Conservation (phyloP, 1,139 yeast species). For the Candida freyschussii region DNA sequence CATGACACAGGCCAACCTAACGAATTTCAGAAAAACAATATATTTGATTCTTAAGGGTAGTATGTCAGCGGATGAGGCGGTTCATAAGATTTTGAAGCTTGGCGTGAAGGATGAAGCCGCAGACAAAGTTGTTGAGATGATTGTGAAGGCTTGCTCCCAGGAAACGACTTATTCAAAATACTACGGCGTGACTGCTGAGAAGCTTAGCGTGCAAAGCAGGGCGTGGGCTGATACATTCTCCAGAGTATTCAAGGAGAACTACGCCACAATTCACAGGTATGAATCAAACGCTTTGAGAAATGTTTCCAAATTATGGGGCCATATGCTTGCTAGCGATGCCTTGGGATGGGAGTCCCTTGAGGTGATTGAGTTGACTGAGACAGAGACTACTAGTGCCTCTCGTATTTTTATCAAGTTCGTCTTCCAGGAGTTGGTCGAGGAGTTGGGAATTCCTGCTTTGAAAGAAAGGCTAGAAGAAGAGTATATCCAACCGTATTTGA, state of each 20-base stretch:
- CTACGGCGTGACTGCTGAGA: slow-evolving; percentile 75
- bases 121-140: slow-evolving; percentile 60
- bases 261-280: slow-evolving; percentile 54
- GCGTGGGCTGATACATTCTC: slow-evolving; percentile 57
- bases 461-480: slow-evolving; percentile 46
- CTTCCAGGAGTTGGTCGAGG: slow-evolving; percentile 77
- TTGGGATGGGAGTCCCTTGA: slow-evolving; percentile 58
- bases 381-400: slow-evolving; percentile 70
- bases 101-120: slow-evolving; percentile 36
- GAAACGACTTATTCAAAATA: slow-evolving; percentile 85
- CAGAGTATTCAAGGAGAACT: slow-evolving; percentile 50
- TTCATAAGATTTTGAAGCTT: slow-evolving; percentile 68
- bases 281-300: slow-evolving; percentile 75
- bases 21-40: slow-evolving; percentile 65
- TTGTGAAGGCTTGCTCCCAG: slow-evolving; percentile 79
- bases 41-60: slow-evolving; percentile 89
- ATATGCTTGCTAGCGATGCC: slow-evolving; percentile 66
- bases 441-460: slow-evolving; percentile 56
- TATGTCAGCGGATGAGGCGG: slow-evolving; percentile 89
- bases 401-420: slow-evolving; percentile 79
- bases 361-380: slow-evolving; percentile 57
- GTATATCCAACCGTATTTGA: slow-evolving; percentile 42
- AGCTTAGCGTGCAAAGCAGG: slow-evolving; percentile 45
- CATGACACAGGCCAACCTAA: slow-evolving; percentile 61
- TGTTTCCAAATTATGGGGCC: slow-evolving; percentile 85